A percentile compares a stretch with the other conserved stretches of the same genome.
Evolutionary conservation across 768 basidiomycete species (phyloP).

Genomic region (Tulasnella calospora): DNA sequence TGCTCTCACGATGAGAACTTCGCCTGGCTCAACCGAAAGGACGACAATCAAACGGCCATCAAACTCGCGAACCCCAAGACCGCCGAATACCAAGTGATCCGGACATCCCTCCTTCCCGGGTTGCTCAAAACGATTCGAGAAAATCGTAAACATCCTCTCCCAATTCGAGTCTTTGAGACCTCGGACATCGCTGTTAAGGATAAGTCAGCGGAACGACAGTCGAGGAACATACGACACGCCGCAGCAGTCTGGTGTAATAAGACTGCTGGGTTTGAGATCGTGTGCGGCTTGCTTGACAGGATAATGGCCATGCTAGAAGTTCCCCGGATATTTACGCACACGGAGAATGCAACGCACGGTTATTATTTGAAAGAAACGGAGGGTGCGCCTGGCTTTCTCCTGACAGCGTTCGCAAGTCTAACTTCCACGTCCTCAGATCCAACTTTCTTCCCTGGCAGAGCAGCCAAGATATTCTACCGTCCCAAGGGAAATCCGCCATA

Average conservation of each 20-base stretch:
- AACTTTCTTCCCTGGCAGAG: conserved; percentile 92
- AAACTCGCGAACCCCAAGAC: conserved; percentile 97
- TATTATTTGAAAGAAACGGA: conserved; percentile 87
- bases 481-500: conserved; percentile 38
- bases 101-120: conserved; percentile 91
- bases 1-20: conserved; percentile 99
- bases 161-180: conserved; percentile 89
- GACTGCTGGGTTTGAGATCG: conserved; percentile 93
- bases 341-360: conserved; percentile 58
- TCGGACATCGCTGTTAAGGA: conserved; percentile 94
- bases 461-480: conserved; percentile 87
- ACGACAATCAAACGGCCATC: conserved; percentile 76
- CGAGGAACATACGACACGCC: conserved; percentile 81
- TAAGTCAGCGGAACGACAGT: conserved; percentile 64
- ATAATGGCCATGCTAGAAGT: conserved; percentile 96
- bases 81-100: conserved; percentile 94
- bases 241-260: conserved; percentile 95
- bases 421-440: conserved; percentile 52
- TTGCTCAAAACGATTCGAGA: conserved; percentile 95
- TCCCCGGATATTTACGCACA: conserved; percentile 60
- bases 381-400: conserved; percentile 50
- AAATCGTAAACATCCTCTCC: conserved; percentile 88
- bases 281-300: conserved; percentile 90
- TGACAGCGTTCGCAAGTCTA: conserved; percentile 1
- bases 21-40: conserved; percentile 79